Evolutionary conservation across 768 basidiomycete species (phyloP).

Genomic region (Tylopilus sp.): DNA sequence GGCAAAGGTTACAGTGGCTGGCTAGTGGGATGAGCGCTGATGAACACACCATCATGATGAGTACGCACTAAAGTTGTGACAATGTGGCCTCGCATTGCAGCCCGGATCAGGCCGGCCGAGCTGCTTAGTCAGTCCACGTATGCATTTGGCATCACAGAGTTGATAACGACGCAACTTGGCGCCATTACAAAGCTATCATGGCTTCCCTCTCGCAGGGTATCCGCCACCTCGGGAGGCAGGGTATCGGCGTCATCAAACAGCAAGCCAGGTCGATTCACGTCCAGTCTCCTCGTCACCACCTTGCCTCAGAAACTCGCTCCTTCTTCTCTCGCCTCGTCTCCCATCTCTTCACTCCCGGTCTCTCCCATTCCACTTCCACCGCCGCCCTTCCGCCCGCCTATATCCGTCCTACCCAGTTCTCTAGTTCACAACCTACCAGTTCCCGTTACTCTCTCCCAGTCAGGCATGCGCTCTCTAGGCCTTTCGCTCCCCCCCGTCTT

Average conservation of each 20-base stretch:
- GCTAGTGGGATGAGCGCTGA: no score
- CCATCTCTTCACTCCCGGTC: conserved; percentile 56
- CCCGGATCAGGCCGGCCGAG: no score
- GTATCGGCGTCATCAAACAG: conserved; percentile 12
- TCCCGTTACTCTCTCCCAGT: conserved; percentile 55
- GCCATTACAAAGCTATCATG: conserved; percentile 12
- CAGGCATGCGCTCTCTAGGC: conserved; percentile 47
- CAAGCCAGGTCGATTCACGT: conserved; percentile 45
- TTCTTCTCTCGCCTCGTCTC: conserved; percentile 53
- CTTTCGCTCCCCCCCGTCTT: conserved; percentile 46
- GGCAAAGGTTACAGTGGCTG: no score
- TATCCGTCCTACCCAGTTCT: conserved; percentile 12
- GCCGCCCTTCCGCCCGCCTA: conserved; percentile 4
- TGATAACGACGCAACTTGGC: not conserved
- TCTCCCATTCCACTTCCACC: conserved; percentile 28
- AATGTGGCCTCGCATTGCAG: no score
- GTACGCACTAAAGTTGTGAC: no score
- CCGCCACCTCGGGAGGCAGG: conserved; percentile 23
- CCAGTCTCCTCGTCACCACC: conserved; percentile 37
- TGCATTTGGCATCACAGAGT: conserved; percentile 7
- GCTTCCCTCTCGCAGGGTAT: conserved; percentile 23
- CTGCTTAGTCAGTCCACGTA: conserved; percentile 22
- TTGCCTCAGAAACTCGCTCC: conserved; percentile 53
- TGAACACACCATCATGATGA: no score
- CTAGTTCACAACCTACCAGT: conserved; percentile 40